Percentiles rank a stretch among this genome's conserved stretches.
Evolutionary conservation across 768 basidiomycete species (phyloP).

Genomic region (Fomitopsis pulvina): DNA sequence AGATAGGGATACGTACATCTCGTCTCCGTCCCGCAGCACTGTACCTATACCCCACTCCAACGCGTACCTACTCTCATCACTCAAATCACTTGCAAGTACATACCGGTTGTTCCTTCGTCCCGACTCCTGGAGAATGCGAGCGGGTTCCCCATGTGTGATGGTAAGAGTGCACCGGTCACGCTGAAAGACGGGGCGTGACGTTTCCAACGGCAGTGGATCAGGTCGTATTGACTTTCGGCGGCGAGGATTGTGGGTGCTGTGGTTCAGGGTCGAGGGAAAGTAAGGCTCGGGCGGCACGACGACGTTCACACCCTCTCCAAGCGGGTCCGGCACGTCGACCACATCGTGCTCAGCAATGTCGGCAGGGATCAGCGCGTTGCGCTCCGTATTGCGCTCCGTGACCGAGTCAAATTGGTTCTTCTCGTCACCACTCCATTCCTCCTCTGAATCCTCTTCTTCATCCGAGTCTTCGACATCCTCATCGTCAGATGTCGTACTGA

Average conservation of each 20-base stretch:
- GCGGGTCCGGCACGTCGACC: slow-evolving; percentile 57
- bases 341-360: slow-evolving; percentile 49
- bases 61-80: slow-evolving; percentile 90
- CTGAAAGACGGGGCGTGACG: slow-evolving; percentile 78
- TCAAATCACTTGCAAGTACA: slow-evolving; percentile 90
- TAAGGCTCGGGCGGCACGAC: slow-evolving; percentile 80
- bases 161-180: slow-evolving; percentile 90
- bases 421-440: slow-evolving; percentile 45
- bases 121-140: slow-evolving; percentile 36
- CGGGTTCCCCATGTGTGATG: slow-evolving; percentile 81
- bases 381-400: slow-evolving; percentile 86
- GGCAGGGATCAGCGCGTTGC: slow-evolving; percentile 53
- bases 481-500: slow-evolving; percentile 55
- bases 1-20: slow-evolving; percentile 42
- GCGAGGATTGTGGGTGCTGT: slow-evolving; percentile 30
- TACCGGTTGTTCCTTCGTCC: slow-evolving; percentile 62
- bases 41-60: slow-evolving; percentile 99
- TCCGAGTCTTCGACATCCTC: slow-evolving; percentile 45
- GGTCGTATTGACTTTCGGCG: slow-evolving; percentile 56
- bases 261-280: slow-evolving; percentile 68
- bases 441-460: slow-evolving; percentile 50
- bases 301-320: slow-evolving; percentile 91
- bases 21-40: slow-evolving; percentile 90
- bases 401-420: slow-evolving; percentile 66
- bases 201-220: slow-evolving; percentile 59